Percentiles rank a stretch among this genome's conserved stretches.
Conservation (phyloP, 495 filamentous ascomycete species). For the Aspergillus egyptiacus region DNA sequence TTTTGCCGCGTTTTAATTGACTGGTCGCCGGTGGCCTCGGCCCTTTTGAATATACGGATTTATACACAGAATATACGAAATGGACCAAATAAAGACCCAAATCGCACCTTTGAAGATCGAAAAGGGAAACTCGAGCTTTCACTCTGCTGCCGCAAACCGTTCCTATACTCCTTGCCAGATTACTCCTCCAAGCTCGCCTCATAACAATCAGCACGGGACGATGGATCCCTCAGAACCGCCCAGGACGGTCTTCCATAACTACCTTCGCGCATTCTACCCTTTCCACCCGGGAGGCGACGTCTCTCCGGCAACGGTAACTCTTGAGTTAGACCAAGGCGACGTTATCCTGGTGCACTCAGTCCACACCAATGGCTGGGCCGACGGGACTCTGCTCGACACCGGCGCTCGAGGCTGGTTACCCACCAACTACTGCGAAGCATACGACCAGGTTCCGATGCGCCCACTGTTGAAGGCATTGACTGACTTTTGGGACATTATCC, state of each 20-base stretch:
- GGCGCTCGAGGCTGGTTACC: constrained; percentile 94
- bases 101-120: constrained; percentile 71
- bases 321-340: constrained; percentile 84
- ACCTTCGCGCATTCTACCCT: constrained; percentile 90
- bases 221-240: constrained; percentile 41
- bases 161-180: constrained; percentile 45
- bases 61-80: constrained; percentile 17
- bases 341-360: constrained; percentile 94
- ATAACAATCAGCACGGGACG: constrained; percentile 52
- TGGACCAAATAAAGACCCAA: constrained; percentile 42
- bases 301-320: constrained; percentile 69
- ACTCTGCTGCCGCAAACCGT: constrained; percentile 15
- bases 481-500: constrained; percentile 88
- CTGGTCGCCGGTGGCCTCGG: constrained; percentile 34
- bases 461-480: constrained; percentile 80
- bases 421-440: constrained; percentile 96
- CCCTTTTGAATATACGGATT: constrained; percentile 8
- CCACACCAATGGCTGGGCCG: constrained; percentile 98
- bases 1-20: constrained; percentile 25
- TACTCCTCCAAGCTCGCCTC: constrained; percentile 70
- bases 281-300: constrained; percentile 76
- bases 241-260: constrained; percentile 80
- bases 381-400: constrained; percentile 86
- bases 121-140: constrained; percentile 51
- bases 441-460: constrained; percentile 79